Percentiles rank a stretch among this genome's conserved stretches.
Conservation (phyloP, 345 rosid species). For the Euphorbia lathyris region DNA sequence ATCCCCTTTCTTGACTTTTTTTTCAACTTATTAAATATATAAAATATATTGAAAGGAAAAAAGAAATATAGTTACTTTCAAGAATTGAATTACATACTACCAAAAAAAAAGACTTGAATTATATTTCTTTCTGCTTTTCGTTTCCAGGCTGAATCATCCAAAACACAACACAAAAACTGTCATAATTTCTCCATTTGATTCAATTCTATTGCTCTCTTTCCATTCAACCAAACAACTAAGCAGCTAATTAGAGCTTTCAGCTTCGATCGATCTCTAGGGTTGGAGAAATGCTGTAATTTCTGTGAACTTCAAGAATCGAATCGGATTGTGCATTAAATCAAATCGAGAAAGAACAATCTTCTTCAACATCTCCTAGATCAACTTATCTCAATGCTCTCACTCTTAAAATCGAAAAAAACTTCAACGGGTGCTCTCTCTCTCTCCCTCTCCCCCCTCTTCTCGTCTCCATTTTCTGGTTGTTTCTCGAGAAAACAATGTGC, state of each 20-base stretch:
- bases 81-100: no score
- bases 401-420: slow-evolving; percentile 87
- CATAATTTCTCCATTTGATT: neutral
- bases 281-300: neutral
- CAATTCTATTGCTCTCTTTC: neutral
- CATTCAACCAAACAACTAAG: neutral
- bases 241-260: neutral
- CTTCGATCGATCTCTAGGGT: slow-evolving; percentile 1
- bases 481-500: slow-evolving; percentile 4
- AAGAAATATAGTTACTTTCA: neutral
- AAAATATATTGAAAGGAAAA: neutral
- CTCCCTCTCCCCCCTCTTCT: neutral
- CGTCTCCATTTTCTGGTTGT: slow-evolving; percentile 7
- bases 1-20: neutral
- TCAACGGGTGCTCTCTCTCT: slow-evolving; percentile 72
- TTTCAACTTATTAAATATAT: neutral
- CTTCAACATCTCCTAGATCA: slow-evolving; percentile 53
- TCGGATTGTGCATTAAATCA: neutral
- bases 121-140: neutral
- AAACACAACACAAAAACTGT: neutral
- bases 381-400: slow-evolving; percentile 77
- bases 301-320: neutral
- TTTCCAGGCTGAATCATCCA: neutral
- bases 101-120: neutral
- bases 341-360: slow-evolving; percentile 36